Percentiles rank a stretch among this genome's conserved stretches.
Evolutionary conservation across 78 protist genomes (phyloP).

Genomic region (Dictyostelium firmibasis): DNA sequence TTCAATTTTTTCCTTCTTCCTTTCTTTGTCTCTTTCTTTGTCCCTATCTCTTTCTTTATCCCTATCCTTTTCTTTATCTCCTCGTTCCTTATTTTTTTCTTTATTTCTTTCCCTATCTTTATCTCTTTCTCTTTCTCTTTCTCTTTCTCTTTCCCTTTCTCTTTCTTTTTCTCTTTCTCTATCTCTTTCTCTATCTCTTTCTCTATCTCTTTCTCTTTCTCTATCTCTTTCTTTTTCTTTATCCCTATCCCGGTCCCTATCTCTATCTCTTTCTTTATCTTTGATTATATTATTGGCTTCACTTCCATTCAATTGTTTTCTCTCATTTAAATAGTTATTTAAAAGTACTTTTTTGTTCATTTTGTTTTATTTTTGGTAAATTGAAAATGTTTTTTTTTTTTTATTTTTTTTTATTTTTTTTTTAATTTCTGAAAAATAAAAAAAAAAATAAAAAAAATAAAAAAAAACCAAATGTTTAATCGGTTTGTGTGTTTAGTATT

Average conservation of each 20-base stretch:
- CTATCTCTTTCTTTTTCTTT: neutral
- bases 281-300: neutral
- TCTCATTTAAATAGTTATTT: neutral
- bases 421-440: neutral
- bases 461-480: neutral
- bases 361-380: neutral
- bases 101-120: too few relatives aligned
- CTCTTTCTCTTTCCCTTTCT: neutral
- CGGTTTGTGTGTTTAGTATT: neutral
- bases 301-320: neutral
- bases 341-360: constrained; percentile 6
- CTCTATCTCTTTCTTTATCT: neutral
- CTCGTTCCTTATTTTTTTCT: too few relatives aligned
- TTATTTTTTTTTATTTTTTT: neutral
- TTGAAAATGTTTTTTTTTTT: neutral
- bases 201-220: neutral
- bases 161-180: neutral
- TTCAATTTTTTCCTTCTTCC: neutral
- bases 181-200: neutral
- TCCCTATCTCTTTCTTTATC: neutral
- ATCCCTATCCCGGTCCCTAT: neutral
- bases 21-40: neutral
- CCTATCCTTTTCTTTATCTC: neutral
- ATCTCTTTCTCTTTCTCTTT: neutral
- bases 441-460: neutral